These are phyloP conservation scores for Amanita jacksonii DNA, from an alignment of 768 basidiomycete genomes.

Conservation along the genomic window DNA sequence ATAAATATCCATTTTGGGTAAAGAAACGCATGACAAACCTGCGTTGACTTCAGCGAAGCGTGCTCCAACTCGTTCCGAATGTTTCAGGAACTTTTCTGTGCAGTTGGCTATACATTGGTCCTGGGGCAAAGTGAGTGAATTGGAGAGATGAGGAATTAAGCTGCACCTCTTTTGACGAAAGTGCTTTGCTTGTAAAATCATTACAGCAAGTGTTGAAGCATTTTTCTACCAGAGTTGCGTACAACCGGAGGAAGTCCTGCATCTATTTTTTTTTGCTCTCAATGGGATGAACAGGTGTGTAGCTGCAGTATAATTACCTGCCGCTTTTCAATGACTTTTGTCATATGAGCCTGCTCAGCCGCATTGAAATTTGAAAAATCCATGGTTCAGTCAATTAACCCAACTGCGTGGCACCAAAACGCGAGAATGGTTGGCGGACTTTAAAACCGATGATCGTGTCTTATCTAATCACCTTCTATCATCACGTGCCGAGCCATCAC, in stretches of 20 bases:
- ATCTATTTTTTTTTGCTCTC: constrained; percentile 51
- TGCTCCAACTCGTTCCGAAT: constrained; percentile 87
- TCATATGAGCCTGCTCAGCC: constrained; percentile 96
- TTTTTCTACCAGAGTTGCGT: constrained; percentile 88
- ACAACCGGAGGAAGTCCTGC: constrained; percentile 96
- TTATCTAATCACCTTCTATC: too few species aligned
- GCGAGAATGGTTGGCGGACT: background rate
- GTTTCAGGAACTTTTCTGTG: constrained; percentile 95
- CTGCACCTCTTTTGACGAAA: constrained; percentile 87
- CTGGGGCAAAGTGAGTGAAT: constrained; percentile 29
- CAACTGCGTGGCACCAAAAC: background rate
- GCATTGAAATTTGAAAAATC: constrained; percentile 86
- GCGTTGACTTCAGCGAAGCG: constrained; percentile 90
- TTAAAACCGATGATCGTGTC: too few species aligned
- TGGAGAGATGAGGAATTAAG: background rate
- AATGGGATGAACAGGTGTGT: constrained; percentile 2
- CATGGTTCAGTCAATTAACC: constrained; percentile 44
- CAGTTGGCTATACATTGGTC: constrained; percentile 88
- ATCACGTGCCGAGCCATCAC: too few species aligned
- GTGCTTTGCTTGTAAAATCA: constrained; percentile 92
- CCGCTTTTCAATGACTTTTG: constrained; percentile 89
- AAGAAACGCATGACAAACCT: constrained; percentile 40
- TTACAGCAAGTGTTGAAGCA: constrained; percentile 95
- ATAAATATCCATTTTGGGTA: background rate
- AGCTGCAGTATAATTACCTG: constrained; percentile 44